phyloP scores from a whole-genome alignment of 306 rosid genomes.

The Dalbergia cultrata region DNA sequence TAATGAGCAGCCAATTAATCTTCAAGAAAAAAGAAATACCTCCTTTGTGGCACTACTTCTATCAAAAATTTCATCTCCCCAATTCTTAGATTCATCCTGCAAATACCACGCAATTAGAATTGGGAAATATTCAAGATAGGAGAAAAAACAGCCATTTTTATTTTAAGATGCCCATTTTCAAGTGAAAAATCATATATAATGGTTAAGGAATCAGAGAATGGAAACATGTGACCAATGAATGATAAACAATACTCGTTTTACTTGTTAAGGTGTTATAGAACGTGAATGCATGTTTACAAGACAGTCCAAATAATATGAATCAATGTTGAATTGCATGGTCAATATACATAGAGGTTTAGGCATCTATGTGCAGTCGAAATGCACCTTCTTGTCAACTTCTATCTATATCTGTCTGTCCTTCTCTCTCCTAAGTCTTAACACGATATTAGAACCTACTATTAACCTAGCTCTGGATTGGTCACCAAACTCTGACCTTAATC shows the following conservation, averaged over 20 bases:
- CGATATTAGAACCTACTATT: neutral
- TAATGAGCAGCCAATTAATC: conserved; percentile 25
- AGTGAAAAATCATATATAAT: conserved; percentile 17
- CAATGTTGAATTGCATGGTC: neutral
- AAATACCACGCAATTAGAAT: conserved; percentile 37
- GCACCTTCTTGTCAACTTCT: neutral
- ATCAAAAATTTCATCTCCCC: conserved; percentile 76
- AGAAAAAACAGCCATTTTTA: neutral
- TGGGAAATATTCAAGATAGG: conserved; percentile 3
- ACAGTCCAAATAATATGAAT: conserved; percentile 18
- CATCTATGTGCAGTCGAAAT: neutral
- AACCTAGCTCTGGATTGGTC: conserved; percentile 1
- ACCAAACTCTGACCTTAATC: conserved; percentile 10
- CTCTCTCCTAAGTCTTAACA: neutral
- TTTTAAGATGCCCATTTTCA: neutral
- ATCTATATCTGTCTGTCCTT: neutral
- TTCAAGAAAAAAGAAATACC: conserved; percentile 57
- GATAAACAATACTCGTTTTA: conserved; percentile 4
- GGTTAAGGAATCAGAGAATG: conserved; percentile 8
- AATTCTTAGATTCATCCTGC: conserved; percentile 71
- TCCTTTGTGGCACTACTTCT: conserved; percentile 48
- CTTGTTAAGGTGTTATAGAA: neutral
- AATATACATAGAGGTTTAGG: conserved; percentile 8
- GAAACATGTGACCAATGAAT: neutral
- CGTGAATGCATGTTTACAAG: neutral